Conservation (phyloP, 257 asterid genomes). For the Parsonsia alboflavescens region DNA sequence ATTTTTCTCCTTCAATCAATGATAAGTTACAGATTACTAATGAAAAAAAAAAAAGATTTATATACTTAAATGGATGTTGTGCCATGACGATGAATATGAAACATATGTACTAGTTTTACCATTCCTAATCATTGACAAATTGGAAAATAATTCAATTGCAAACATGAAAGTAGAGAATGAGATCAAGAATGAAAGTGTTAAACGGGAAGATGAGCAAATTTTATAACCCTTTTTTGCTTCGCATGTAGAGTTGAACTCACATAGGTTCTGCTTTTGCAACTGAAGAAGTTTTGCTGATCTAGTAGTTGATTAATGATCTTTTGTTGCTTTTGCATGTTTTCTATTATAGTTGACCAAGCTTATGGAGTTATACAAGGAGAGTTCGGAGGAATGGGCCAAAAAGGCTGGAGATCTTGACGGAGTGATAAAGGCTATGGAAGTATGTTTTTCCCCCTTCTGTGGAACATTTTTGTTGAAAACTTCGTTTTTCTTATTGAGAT, state of each 20-base stretch:
- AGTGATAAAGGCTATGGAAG: slow-evolving; percentile 93
- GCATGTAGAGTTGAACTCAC: background rate
- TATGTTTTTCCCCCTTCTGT: slow-evolving; percentile 24
- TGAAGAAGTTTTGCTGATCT: slow-evolving; percentile 4
- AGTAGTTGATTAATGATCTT: background rate
- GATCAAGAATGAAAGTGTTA: background rate
- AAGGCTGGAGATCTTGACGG: slow-evolving; percentile 98
- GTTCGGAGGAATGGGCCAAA: slow-evolving; percentile 92
- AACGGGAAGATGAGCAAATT: background rate
- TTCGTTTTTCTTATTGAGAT: background rate
- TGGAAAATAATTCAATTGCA: background rate
- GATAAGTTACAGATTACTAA: background rate
- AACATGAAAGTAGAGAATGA: background rate
- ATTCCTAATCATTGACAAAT: background rate
- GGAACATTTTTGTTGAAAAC: background rate
- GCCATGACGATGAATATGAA: background rate
- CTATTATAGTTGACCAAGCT: slow-evolving; percentile 55
- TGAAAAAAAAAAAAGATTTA: background rate
- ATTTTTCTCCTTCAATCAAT: background rate
- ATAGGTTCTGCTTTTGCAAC: background rate
- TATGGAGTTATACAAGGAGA: slow-evolving; percentile 80
- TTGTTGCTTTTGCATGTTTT: background rate
- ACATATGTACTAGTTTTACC: background rate
- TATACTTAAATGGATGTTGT: background rate
- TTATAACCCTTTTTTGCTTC: background rate